Conservation (phyloP, 176 grass and related monocot genomes). For the Avena insularis region DNA sequence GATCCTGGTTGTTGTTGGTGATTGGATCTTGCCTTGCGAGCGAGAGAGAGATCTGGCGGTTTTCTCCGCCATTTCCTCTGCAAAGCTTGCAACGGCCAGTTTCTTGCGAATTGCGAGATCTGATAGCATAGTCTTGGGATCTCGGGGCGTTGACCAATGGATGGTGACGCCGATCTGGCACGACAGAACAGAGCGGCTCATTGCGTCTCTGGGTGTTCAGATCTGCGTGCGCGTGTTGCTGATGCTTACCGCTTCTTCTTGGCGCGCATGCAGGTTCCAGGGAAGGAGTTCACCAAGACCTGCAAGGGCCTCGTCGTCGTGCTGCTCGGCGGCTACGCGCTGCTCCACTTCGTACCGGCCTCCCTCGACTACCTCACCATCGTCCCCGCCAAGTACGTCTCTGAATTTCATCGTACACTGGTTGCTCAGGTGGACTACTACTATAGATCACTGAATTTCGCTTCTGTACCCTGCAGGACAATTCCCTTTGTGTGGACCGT, state of each 20-base stretch:
- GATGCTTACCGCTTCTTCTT: not conserved
- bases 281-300: constrained; percentile 88
- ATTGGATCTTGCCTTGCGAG: constrained; percentile 2
- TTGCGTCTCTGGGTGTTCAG: not conserved
- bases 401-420: constrained; percentile 2
- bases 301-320: constrained; percentile 91
- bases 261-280: constrained; percentile 48
- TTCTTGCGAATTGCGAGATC: constrained; percentile 25
- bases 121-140: not conserved
- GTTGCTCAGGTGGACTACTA: not conserved
- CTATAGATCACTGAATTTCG: not conserved
- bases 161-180: not conserved
- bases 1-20: not conserved
- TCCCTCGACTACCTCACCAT: constrained; percentile 82
- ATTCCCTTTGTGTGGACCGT: constrained; percentile 98
- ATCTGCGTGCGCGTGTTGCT: not conserved
- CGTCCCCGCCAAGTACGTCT: constrained; percentile 78
- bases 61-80: not conserved
- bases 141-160: constrained; percentile 18
- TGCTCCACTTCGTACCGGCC: constrained; percentile 78
- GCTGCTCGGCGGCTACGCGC: constrained; percentile 76
- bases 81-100: not conserved
- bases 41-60: constrained; percentile 10
- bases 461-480: constrained; percentile 55
- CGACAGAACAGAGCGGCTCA: not conserved